phyloP scores from a whole-genome alignment of 352 stramenopile genomes.

The Elongisporangium undulatum region DNA sequence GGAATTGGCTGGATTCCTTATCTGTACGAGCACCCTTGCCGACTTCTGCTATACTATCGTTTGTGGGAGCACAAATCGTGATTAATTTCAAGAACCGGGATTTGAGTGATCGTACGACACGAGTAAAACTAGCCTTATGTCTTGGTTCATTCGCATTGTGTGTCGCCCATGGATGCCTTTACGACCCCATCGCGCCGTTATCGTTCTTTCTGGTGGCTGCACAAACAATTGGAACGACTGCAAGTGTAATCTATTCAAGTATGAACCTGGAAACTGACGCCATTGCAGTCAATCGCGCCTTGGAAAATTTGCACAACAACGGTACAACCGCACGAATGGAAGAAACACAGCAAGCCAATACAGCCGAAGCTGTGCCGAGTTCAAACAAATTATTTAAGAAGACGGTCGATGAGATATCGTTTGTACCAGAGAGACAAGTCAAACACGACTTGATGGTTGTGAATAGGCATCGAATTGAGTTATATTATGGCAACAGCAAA shows the following conservation, averaged over 20 bases:
- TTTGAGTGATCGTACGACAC: neutral
- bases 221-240: neutral
- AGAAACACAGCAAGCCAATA: neutral
- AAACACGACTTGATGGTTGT: too few species aligned
- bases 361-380: neutral
- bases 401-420: too few species aligned
- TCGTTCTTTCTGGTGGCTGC: neutral
- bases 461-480: too few species aligned
- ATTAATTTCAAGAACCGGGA: conserved; percentile 1
- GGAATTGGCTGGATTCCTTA: neutral
- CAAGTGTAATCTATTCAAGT: neutral
- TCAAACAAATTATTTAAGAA: neutral
- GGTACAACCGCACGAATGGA: too few species aligned
- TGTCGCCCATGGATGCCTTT: too few species aligned
- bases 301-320: neutral
- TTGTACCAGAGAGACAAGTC: too few species aligned
- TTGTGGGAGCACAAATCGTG: conserved; percentile 4
- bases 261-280: neutral
- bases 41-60: conserved; percentile 3
- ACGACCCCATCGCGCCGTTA: neutral
- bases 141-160: neutral
- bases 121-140: neutral
- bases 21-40: neutral
- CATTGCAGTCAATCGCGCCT: neutral
- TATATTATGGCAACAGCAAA: conserved; percentile 7